These are phyloP conservation scores for Zasmidium citrigriseum DNA, from an alignment of 2,329 filamentous ascomycete species.

Conservation along the genomic window DNA sequence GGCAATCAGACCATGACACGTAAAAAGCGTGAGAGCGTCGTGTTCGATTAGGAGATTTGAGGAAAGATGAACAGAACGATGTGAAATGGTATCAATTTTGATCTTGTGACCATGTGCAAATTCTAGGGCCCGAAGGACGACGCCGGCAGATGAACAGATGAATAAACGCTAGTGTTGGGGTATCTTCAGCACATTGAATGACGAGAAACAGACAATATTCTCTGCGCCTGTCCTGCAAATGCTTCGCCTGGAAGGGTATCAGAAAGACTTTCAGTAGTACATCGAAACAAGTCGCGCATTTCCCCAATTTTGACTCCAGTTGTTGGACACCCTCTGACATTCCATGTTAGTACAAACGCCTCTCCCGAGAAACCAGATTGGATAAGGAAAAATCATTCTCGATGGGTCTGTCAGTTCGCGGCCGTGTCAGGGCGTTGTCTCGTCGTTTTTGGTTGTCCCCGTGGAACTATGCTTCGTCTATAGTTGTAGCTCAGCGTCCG, in stretches of 20 bases:
- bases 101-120: background rate
- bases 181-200: background rate
- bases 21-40: too few relatives aligned
- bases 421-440: slow-evolving; percentile 6
- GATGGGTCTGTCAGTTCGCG: background rate
- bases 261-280: background rate
- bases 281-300: too few relatives aligned
- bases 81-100: background rate
- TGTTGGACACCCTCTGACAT: background rate
- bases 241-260: slow-evolving; percentile 1
- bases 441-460: background rate
- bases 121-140: too few relatives aligned
- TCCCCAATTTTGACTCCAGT: too few relatives aligned
- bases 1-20: too few relatives aligned
- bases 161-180: background rate
- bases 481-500: background rate
- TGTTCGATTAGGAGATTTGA: too few relatives aligned
- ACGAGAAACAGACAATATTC: background rate
- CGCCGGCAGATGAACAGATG: too few relatives aligned
- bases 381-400: background rate
- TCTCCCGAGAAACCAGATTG: background rate
- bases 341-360: background rate
- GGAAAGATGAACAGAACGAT: background rate
- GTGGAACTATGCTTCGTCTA: background rate
- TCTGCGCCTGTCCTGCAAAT: background rate